A percentile compares a stretch with the other conserved stretches of the same genome.
Evolutionary conservation across 768 basidiomycete species (phyloP).

Genomic region (Holtermanniella nyarrowii): DNA sequence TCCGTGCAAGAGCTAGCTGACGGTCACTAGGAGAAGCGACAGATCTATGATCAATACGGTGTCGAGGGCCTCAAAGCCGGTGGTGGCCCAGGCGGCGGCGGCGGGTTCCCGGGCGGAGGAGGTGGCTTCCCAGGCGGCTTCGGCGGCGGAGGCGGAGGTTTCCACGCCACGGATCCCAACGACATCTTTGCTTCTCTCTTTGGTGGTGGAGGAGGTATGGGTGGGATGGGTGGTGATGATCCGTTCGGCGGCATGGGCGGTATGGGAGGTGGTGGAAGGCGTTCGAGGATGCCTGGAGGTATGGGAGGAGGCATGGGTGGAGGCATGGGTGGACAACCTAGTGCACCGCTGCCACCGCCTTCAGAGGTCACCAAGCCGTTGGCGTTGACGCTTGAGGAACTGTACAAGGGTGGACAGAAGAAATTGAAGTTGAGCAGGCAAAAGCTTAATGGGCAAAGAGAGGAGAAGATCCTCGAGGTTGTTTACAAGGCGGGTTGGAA

Average conservation of each 20-base stretch:
- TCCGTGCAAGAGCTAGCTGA: slow-evolving; percentile 2
- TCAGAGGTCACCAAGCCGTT: slow-evolving; percentile 66
- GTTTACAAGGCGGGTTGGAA: slow-evolving; percentile 76
- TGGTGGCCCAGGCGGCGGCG: slow-evolving; percentile 41
- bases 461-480: slow-evolving; percentile 93
- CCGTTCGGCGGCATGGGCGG: slow-evolving; percentile 33
- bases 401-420: slow-evolving; percentile 75
- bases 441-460: slow-evolving; percentile 59
- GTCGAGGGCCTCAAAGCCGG: slow-evolving; percentile 82
- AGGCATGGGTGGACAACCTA: slow-evolving; percentile 39
- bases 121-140: slow-evolving; percentile 32
- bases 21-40: slow-evolving; percentile 37
- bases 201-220: slow-evolving; percentile 27
- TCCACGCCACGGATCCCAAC: slow-evolving; percentile 68
- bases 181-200: slow-evolving; percentile 60
- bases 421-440: slow-evolving; percentile 75
- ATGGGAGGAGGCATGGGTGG: slow-evolving; percentile 27
- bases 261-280: slow-evolving; percentile 40
- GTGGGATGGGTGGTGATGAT: slow-evolving; percentile 47
- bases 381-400: slow-evolving; percentile 72
- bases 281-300: slow-evolving; percentile 39
- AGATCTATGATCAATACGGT: slow-evolving; percentile 76
- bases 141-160: slow-evolving; percentile 48
- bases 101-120: slow-evolving; percentile 44
- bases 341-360: slow-evolving; percentile 37